Base-by-base conservation (phyloP, 495 filamentous ascomycete species). In the Cetradonia linearis region DNA sequence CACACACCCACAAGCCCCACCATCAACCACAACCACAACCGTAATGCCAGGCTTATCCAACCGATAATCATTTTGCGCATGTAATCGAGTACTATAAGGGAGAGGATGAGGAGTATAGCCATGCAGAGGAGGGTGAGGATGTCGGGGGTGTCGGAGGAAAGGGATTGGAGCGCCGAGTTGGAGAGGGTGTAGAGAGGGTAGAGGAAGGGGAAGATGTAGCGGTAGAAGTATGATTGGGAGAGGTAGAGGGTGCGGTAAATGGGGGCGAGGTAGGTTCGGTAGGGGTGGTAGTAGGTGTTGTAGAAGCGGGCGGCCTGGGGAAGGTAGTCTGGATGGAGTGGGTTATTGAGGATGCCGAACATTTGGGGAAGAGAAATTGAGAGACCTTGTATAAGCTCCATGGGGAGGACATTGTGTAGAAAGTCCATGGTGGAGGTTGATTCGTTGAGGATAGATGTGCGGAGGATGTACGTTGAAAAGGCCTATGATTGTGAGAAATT, bases 1-100 rank as follows among this genome's bases (percentile, higher is more conserved):
- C 80, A 80, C 38, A 77, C 70, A 0, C 71, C 77, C 1, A 81
- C 4, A 0, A 73, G 72, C 20, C 76, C 70, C 14, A 90, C 34
- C 2, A 67, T 62, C 0, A 72, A 77, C 80, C 82, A 93, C 52
- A 88, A 80, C 0, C 78, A 60, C 47, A 89, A 20, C 33, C 77
- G 69, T 58, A 86, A 66, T 7, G 73, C 76, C 50, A 92, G 66
- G 44, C 74, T 68, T n/a, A 87, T 77, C 82, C 88, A 89, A 70
- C 81, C 92, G 67, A 89, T 75, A 56, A 94, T 72, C 3, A 87
- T 70, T 38, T 86, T 78, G 52, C 81, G 81, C 30, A 86, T 70
- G 69, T 83, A 82, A 66, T 83, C 72, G n/a, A 93, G 71, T 56
- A 90, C 66, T 67, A 85, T 80, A 61, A 91, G 70, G 20, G 80